Conservation (phyloP, 495 filamentous ascomycete species). For the Hypoxylon lenormandii region DNA sequence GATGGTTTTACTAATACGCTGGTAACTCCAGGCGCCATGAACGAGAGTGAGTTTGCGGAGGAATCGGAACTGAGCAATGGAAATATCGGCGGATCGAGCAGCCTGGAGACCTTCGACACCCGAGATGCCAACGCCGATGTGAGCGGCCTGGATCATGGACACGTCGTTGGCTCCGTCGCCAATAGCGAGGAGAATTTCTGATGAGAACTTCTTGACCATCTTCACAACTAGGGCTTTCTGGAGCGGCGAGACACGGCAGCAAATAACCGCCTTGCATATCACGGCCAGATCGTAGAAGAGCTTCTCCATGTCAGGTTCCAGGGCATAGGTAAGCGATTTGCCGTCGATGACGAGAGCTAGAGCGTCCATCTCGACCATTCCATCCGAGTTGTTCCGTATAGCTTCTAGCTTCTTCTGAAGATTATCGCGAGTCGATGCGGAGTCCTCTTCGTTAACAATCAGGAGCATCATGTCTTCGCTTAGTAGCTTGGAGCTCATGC, state of each 20-base stretch:
- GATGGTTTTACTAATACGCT: constrained; percentile 94
- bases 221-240: constrained; percentile 99
- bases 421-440: constrained; percentile 81
- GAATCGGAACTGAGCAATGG: constrained; percentile 96
- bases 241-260: constrained; percentile 98
- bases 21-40: constrained; percentile 97
- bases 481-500: constrained; percentile 99
- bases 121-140: constrained; percentile 98
- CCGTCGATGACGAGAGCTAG: constrained; percentile 97
- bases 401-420: constrained; percentile 92
- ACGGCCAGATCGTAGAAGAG: constrained; percentile 92
- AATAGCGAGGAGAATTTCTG: constrained; percentile 88
- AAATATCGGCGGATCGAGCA: constrained; percentile 92
- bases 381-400: constrained; percentile 78
- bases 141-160: constrained; percentile 99
- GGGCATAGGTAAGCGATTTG: constrained; percentile 89
- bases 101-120: constrained; percentile 99
- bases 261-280: constrained; percentile 97
- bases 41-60: constrained; percentile 94
- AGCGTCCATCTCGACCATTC: constrained; percentile 81
- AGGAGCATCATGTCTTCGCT: constrained; percentile 98
- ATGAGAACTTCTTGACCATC: constrained; percentile 94
- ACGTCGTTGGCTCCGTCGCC: constrained; percentile 99
- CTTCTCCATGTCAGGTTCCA: constrained; percentile 95
- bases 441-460: constrained; percentile 90